phyloP scores from a whole-genome alignment of 441 rosid genomes.

The Francoa sonchifolia region DNA sequence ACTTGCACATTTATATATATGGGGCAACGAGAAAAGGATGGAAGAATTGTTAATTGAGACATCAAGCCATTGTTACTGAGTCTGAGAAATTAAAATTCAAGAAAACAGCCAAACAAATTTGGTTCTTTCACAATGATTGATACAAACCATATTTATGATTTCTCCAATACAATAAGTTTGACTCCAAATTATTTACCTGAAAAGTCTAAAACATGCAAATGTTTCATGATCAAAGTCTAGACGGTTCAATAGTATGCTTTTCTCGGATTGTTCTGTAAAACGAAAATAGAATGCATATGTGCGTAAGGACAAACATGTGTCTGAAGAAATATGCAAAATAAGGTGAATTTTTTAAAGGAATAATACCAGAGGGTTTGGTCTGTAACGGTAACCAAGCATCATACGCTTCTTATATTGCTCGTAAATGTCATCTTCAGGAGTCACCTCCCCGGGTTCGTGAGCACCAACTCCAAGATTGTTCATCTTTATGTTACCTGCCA shows the following conservation, averaged over 20 bases:
- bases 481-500: constrained; percentile 73
- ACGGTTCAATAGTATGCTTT: constrained; percentile 81
- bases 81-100: too few relatives aligned
- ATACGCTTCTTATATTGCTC: constrained; percentile 98
- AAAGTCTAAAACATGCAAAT: too few relatives aligned
- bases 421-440: constrained; percentile 83
- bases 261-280: constrained; percentile 66
- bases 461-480: constrained; percentile 93
- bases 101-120: too few relatives aligned
- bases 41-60: too few relatives aligned
- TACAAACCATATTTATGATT: too few relatives aligned
- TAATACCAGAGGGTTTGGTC: constrained; percentile 89
- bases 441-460: constrained; percentile 77
- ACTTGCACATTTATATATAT: too few relatives aligned
- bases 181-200: too few relatives aligned
- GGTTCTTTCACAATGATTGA: too few relatives aligned
- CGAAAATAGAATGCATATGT: background rate
- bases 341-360: background rate
- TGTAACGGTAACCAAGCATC: constrained; percentile 92
- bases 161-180: too few relatives aligned
- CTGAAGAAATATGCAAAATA: background rate
- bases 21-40: too few relatives aligned
- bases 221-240: too few relatives aligned
- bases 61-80: too few relatives aligned
- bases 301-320: background rate